A percentile compares a stretch with the other conserved stretches of the same genome.
These are phyloP conservation scores for Candida buenavistaensis DNA, from an alignment of 1,139 yeast species.

Conservation along the genomic window DNA sequence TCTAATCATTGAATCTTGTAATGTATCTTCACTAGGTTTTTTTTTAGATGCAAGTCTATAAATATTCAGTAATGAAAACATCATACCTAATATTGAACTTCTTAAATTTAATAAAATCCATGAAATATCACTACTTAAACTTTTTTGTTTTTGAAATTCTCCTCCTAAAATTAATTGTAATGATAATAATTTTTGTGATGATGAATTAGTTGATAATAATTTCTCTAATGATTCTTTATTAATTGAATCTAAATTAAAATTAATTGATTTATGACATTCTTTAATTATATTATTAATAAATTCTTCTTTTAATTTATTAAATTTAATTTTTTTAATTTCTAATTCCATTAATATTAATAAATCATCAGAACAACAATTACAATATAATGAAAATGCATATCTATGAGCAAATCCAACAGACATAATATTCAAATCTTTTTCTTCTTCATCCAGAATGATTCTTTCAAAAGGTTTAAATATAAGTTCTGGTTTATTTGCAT, in stretches of 20 bases:
- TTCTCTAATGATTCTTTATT: slow-evolving; percentile 70
- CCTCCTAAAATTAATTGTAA: slow-evolving; percentile 65
- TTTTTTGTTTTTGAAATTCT: slow-evolving; percentile 34
- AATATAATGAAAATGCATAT: slow-evolving; percentile 68
- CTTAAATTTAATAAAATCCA: slow-evolving; percentile 70
- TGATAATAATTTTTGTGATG: slow-evolving; percentile 63
- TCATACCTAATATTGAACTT: slow-evolving; percentile 70
- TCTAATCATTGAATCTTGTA: slow-evolving; percentile 55
- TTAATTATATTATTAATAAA: slow-evolving; percentile 49
- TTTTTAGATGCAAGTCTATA: slow-evolving; percentile 56
- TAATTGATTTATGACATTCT: slow-evolving; percentile 70
- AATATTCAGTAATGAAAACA: slow-evolving; percentile 67
- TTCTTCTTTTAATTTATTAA: slow-evolving; percentile 27
- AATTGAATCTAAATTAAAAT: slow-evolving; percentile 62
- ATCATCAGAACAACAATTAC: slow-evolving; percentile 67
- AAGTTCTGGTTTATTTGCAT: slow-evolving; percentile 21
- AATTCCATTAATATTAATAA: slow-evolving; percentile 53
- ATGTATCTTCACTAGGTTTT: slow-evolving; percentile 49
- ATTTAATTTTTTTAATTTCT: slow-evolving; percentile 37
- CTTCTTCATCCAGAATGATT: slow-evolving; percentile 16
- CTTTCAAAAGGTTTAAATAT: slow-evolving; percentile 32
- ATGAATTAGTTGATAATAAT: slow-evolving; percentile 60
- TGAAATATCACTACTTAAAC: slow-evolving; percentile 49
- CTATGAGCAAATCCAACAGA: slow-evolving; percentile 64
- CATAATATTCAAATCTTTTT: slow-evolving; percentile 33